Evolutionary conservation across 2,329 filamentous ascomycete genomes (phyloP), one percentile per base, ranked within the genome.

Genomic region (Colletotrichum sidae): DNA sequence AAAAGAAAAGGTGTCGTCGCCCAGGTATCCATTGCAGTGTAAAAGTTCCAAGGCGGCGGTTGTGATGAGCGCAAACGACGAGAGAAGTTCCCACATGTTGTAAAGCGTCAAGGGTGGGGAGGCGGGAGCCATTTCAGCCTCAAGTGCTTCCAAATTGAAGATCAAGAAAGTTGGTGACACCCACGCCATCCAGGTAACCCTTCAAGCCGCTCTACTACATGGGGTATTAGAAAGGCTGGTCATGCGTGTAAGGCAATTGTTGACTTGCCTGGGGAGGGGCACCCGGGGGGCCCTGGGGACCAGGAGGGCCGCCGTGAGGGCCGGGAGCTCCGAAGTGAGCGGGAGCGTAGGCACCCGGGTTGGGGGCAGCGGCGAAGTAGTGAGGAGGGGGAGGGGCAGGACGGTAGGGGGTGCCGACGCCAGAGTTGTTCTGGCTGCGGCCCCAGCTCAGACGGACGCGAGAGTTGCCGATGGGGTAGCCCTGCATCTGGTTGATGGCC

Each of bases 401-500:
- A 69, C 96, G 92, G 83, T 99, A 98, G 65, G 96, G 96, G 71
- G 96, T 98, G 70, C 96, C 96, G 67, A 97, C 96, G 63, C 96
- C 96, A 68, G 95, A 98, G 86, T 99, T 99, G 89, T 98, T 99
- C 86, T 99, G 96, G 60, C 92, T 96, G 70, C 96, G 92, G 69
- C 96, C 96, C 96, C 96, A 99, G 78, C 93, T 97, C 71, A 99
- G 88, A 74, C 96, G 94, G 66, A 99, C 96, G 70, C 96, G 94
- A 51, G 95, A 98, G 86, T 99, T 99, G 60, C 96, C 96, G 74
- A 99, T 99, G 33, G 96, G 96, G 78, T 99, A 99, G 67, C 96
- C 96, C 82, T 99, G 96, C 96, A 99, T 99, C 83, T 99, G 96
- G 83, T 99, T 99, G 87, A 99, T 99, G 72, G 96, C 96, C 96